phyloP scores from a whole-genome alignment of 192 early-diverging fungal species.

The Mortierella hygrophila region DNA sequence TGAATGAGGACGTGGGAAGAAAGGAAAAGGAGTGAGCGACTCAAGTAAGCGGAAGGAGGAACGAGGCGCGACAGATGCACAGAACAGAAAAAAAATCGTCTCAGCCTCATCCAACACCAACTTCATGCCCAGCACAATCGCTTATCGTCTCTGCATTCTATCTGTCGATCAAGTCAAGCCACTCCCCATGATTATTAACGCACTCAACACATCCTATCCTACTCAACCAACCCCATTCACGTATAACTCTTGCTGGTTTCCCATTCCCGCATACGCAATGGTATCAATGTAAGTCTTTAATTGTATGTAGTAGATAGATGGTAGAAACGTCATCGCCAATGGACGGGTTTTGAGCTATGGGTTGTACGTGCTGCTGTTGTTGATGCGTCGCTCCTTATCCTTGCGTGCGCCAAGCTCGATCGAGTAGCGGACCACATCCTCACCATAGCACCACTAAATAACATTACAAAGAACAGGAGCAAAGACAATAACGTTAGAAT shows the following conservation, averaged over 20 bases:
- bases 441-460: slow-evolving; percentile 42
- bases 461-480: not conserved
- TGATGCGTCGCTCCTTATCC: slow-evolving; percentile 7
- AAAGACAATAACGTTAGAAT: not conserved
- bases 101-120: not conserved
- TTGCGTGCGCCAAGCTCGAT: slow-evolving; percentile 24
- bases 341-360: not conserved
- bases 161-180: too few relatives aligned
- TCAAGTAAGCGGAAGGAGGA: not conserved
- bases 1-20: not conserved
- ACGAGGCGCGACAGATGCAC: not conserved
- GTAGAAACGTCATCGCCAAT: not conserved
- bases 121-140: not conserved
- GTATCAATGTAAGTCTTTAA: too few relatives aligned
- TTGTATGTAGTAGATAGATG: too few relatives aligned
- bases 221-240: not conserved
- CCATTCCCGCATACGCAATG: too few relatives aligned
- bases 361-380: not conserved
- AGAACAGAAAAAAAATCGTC: not conserved
- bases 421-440: slow-evolving; percentile 48
- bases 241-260: not conserved
- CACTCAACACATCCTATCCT: not conserved
- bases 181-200: too few relatives aligned
- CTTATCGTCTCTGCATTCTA: too few relatives aligned
- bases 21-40: not conserved